Conservation (phyloP, 129 eudicot species). For the Chrysanthemum makinoi region DNA sequence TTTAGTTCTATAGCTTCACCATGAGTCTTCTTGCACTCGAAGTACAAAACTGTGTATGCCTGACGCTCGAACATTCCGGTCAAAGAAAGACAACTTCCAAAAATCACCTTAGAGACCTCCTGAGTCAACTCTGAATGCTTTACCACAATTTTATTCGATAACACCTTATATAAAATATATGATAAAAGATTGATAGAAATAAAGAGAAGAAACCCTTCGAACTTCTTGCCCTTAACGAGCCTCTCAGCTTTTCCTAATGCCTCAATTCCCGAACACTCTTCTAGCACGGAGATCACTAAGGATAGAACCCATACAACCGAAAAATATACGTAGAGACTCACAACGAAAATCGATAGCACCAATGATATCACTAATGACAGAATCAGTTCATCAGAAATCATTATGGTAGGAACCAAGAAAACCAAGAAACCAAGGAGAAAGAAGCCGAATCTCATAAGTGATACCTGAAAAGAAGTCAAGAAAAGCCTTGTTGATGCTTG, state of each 20-base stretch:
- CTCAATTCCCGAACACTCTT: conserved; percentile 35
- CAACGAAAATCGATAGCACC: conserved; percentile 4
- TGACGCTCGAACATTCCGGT: neutral
- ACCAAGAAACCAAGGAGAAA: neutral
- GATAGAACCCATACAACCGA: conserved; percentile 31
- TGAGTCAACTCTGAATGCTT: neutral
- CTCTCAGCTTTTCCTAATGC: conserved; percentile 38
- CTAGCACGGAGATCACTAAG: conserved; percentile 39
- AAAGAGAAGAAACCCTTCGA: conserved; percentile 25
- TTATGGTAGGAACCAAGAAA: neutral
- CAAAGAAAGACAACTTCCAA: conserved; percentile 10
- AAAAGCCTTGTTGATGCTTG: conserved; percentile 6
- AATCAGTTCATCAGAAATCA: neutral
- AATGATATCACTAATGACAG: conserved; percentile 1
- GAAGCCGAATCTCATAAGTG: conserved; percentile 19
- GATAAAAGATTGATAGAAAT: conserved; percentile 4
- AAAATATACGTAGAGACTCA: conserved; percentile 18
- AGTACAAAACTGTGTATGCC: conserved; percentile 44
- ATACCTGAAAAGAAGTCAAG: conserved; percentile 19
- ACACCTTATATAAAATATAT: neutral
- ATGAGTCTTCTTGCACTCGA: conserved; percentile 39
- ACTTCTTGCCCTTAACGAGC: conserved; percentile 39
- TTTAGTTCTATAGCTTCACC: conserved; percentile 43
- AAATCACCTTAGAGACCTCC: conserved; percentile 10
- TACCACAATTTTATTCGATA: neutral